Base-by-base conservation (phyloP, 2,329 filamentous ascomycete genomes). In the Drechslera avenae region DNA sequence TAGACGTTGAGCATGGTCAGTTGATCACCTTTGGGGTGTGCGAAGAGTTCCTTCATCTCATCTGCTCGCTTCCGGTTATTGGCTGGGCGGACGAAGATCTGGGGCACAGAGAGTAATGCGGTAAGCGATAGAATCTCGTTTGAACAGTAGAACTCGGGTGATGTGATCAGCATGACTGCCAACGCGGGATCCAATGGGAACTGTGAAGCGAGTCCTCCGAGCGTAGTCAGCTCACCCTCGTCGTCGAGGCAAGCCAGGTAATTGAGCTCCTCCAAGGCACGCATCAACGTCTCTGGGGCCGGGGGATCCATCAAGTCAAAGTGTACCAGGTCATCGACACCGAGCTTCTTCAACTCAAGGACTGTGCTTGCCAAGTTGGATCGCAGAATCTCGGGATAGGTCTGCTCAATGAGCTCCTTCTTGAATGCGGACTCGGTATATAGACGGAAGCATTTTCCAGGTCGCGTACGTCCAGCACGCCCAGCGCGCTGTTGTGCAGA, bases 251-350 rank as follows among this genome's bases (percentile, higher is more conserved):
- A 97, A 12, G 93, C 91, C 13, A 99, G 83, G 73, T 97, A 99
- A 76, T 99, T 99, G 49, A 99, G 85, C 77, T 99, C 94, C 74
- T 99, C 94, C 17, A 99, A 79, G 3, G 94, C 94, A 62, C 95
- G 86, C 93, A 99, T 99, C 75, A 99, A 87, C 8, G 95, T 99
- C 78, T 99, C 95, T 0, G 94, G 95, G 1, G 95, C 93, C 0
- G 94, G 94, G 18, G 94, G 94, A 66, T 99, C 94, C 93, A 99
- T 97, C 39, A 99, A 82, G 72, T 99, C 95, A 69, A 99, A 99
- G 76, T 99, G 94, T 9, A 99, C 94, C 41, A 99, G 81, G 74
- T 99, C 94, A 62, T 96, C 86, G 21, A 99, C 86, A 36, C 94
- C 94, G 32, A 99, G 86, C 78, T 99, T 97, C 82, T 97, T 97